phyloP scores from a whole-genome alignment of 192 early-diverging fungal genomes.

The Umbelopsis sp. region DNA sequence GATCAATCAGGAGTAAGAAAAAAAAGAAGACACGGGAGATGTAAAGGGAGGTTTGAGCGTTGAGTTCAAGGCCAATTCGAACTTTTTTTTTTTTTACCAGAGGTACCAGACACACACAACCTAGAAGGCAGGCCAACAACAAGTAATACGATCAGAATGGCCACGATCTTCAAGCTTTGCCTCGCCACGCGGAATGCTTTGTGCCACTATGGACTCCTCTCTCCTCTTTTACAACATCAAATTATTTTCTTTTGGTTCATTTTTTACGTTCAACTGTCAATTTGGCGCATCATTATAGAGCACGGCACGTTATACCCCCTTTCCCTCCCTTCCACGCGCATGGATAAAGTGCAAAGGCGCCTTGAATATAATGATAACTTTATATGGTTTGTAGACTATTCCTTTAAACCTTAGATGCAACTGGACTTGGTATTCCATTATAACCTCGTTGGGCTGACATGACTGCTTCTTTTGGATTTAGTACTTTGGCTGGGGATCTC shows the following conservation, averaged over 20 bases:
- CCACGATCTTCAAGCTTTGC: constrained; percentile 16
- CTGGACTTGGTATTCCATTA: too few species aligned
- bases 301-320: background rate
- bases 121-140: constrained; percentile 14
- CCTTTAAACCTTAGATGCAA: background rate
- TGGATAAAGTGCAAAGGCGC: too few species aligned
- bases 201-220: constrained; percentile 7
- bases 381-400: background rate
- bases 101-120: background rate
- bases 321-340: too few species aligned
- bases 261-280: background rate
- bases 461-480: too few species aligned
- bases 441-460: too few species aligned
- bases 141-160: constrained; percentile 19
- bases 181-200: constrained; percentile 9
- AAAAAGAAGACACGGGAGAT: constrained; percentile 7
- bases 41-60: constrained; percentile 6
- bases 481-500: background rate
- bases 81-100: background rate
- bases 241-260: background rate
- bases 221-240: background rate
- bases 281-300: background rate
- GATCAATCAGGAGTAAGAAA: constrained; percentile 9
- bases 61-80: background rate
- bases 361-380: too few species aligned